Percentiles rank a stretch among this genome's conserved stretches.
Conservation (phyloP, 1,284 basidiomycete species). For the Vanrija sp. region DNA sequence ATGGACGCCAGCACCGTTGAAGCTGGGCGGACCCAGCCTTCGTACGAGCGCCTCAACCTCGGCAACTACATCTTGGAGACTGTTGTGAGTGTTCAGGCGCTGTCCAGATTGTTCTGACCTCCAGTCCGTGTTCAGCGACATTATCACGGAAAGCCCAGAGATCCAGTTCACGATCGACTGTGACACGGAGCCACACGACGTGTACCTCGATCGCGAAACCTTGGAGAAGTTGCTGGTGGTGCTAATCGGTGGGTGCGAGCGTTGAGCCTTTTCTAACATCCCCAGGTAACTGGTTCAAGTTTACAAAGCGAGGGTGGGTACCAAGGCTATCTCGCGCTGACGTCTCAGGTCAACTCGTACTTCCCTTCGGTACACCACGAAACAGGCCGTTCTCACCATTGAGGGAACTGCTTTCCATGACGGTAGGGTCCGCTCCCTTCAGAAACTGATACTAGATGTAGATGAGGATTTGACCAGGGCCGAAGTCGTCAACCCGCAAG, state of each 20-base stretch:
- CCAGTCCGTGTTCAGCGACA: constrained; percentile 34
- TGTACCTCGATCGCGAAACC: constrained; percentile 48
- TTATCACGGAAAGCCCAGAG: constrained; percentile 26
- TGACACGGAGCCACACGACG: constrained; percentile 33
- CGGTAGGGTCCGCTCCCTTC: too few relatives aligned
- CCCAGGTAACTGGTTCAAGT: constrained; percentile 45
- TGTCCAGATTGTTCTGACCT: too few relatives aligned
- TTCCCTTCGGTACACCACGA: constrained; percentile 21
- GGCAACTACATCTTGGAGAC: constrained; percentile 44
- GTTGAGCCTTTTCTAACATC: not conserved
- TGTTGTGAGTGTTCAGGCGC: not conserved
- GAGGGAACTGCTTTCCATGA: constrained; percentile 43
- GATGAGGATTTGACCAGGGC: too few relatives aligned
- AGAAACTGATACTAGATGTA: too few relatives aligned
- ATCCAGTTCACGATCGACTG: constrained; percentile 45
- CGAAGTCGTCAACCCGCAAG: too few relatives aligned
- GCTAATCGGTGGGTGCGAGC: constrained; percentile 30
- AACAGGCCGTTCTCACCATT: constrained; percentile 36
- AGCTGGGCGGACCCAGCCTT: constrained; percentile 40
- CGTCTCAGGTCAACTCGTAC: too few relatives aligned
- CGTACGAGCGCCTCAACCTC: constrained; percentile 45
- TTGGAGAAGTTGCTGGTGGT: constrained; percentile 52
- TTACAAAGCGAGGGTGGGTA: constrained; percentile 32
- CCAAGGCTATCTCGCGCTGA: too few relatives aligned
- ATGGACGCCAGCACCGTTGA: constrained; percentile 47